Base-by-base conservation (phyloP, 1,284 basidiomycete species). In the Irpex sp. region DNA sequence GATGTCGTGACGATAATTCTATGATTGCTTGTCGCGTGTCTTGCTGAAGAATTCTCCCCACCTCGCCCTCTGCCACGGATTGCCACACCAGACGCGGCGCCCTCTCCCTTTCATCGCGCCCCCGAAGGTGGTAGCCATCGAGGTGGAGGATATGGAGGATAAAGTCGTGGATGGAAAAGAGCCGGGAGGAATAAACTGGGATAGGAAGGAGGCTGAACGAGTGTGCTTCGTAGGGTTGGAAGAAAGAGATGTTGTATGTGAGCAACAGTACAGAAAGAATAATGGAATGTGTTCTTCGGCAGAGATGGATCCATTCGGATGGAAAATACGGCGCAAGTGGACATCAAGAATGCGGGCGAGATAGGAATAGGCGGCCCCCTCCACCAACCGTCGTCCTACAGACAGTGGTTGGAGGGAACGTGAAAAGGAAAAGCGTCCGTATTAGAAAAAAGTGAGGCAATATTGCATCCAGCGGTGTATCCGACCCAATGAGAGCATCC, bases 381-480 rank as follows among this genome's bases (percentile, higher is more conserved):
- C 36, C 58, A 62, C 51, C 54, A 44, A 44, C 13, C 34, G 58
- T 66, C 65, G 67, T 70, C 49, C 15, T 51, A 51, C 15, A 51
- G 49, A 51, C 19, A 66, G 69, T 36, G 51, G 51, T 4, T 67
- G 66, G 67, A 72, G 71, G 73, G 54, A 36, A 36, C 81, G 67
- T 84, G 81, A 83, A 86, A 78, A 75, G 75, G 83, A 85, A 83
- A 75, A 83, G 86, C 85, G 88, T 89, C 87, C 87, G 85, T 86
- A 76, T 79, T 73, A 74, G 76, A 79, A 74, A 78, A 68, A 71
- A 69, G 71, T 74, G 73, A 70, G 67, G 73, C 73, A 68, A 69
- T 26, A 26, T 71, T 58, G 61, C 75, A 58, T 60, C 54, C 54
- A 57, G 64, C 48, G 36, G 63, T 57, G 59, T 44, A 59, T 48